Conservation (phyloP, 495 filamentous ascomycete species). For the Penicillium samsonianum region DNA sequence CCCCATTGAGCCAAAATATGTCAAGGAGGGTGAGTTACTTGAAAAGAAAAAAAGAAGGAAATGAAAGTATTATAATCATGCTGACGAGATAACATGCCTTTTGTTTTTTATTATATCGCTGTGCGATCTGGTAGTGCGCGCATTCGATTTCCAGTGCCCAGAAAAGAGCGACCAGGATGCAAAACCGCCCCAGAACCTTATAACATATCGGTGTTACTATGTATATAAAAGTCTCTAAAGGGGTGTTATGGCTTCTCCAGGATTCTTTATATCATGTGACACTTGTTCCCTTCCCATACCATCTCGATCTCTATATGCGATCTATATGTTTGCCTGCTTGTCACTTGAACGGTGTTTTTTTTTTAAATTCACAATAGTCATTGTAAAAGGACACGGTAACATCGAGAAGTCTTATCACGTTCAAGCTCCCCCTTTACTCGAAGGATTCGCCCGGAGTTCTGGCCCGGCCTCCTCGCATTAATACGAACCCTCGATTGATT, state of each 20-base stretch:
- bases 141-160: not conserved
- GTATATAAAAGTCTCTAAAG: not conserved
- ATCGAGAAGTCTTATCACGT: not conserved
- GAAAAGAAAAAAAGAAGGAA: not conserved
- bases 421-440: not conserved
- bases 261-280: not conserved
- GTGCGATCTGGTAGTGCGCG: not conserved
- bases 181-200: not conserved
- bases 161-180: conserved; percentile 1
- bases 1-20: conserved; percentile 11
- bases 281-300: not conserved
- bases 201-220: not conserved
- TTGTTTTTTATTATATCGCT: conserved; percentile 7
- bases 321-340: not conserved
- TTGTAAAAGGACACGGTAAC: not conserved
- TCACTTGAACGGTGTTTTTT: not conserved
- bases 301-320: not conserved
- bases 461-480: not conserved
- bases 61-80: conserved; percentile 3
- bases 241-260: not conserved
- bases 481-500: not conserved
- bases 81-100: not conserved
- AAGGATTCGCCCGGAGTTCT: conserved; percentile 1
- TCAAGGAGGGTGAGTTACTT: not conserved
- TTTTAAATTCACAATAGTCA: not conserved